These are phyloP conservation scores for Sarcodon aspratus DNA, from an alignment of 768 basidiomycete species.

Conservation along the genomic window DNA sequence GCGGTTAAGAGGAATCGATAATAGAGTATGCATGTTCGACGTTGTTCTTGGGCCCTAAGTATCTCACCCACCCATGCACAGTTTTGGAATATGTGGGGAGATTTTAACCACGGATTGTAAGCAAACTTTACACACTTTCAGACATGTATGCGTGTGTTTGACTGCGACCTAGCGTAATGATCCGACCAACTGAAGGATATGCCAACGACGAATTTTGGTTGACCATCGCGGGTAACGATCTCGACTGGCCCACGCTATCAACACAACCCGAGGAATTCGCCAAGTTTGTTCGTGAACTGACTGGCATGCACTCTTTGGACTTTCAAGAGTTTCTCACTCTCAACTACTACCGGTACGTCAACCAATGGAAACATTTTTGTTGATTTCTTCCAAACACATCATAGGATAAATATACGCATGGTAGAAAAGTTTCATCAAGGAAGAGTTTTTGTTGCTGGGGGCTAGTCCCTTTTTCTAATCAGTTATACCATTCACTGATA, in stretches of 20 bases:
- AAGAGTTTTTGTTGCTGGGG: conserved; percentile 37
- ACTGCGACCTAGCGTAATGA: not conserved
- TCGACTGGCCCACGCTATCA: conserved; percentile 9
- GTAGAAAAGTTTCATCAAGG: conserved; percentile 28
- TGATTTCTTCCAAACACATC: conserved; percentile 1
- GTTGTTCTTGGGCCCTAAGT: not conserved
- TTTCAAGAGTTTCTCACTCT: conserved; percentile 16
- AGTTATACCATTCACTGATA: not conserved
- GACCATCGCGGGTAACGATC: not conserved
- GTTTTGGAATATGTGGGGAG: too few species aligned
- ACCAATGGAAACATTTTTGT: conserved; percentile 6
- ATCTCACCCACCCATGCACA: not conserved
- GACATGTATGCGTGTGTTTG: not conserved
- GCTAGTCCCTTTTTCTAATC: conserved; percentile 12
- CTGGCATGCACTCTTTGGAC: conserved; percentile 17
- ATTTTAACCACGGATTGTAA: conserved; percentile 6
- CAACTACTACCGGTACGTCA: conserved; percentile 17
- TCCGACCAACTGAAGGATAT: conserved; percentile 9
- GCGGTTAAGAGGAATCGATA: conserved; percentile 19
- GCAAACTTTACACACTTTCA: not conserved
- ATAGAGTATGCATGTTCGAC: conserved; percentile 12
- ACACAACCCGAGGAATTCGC: conserved; percentile 16
- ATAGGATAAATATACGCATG: conserved; percentile 38
- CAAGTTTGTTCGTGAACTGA: conserved; percentile 16
- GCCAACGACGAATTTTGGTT: conserved; percentile 12